phyloP scores from a whole-genome alignment of 2,329 filamentous ascomycete genomes.

The Aspergillus pseudotamarii region DNA sequence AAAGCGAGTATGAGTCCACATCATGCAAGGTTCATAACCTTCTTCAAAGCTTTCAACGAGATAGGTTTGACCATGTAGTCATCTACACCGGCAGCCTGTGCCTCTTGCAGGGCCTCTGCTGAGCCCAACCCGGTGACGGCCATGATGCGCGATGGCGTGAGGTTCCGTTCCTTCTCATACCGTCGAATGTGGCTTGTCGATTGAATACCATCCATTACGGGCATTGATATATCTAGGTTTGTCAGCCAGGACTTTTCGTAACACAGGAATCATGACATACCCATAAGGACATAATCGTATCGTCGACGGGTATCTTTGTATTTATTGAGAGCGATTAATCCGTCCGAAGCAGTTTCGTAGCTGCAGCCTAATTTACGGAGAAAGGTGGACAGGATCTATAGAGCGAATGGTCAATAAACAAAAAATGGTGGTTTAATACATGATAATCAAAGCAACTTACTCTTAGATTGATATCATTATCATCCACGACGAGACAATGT shows the following conservation, averaged over 20 bases:
- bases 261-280: slow-evolving; percentile 18
- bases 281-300: slow-evolving; percentile 41
- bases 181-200: slow-evolving; percentile 45
- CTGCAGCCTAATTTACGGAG: slow-evolving; percentile 40
- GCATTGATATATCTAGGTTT: slow-evolving; percentile 47
- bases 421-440: background rate
- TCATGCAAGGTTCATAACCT: slow-evolving; percentile 30
- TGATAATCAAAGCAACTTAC: slow-evolving; percentile 10
- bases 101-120: slow-evolving; percentile 33
- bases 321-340: slow-evolving; percentile 41
- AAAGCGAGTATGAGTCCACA: background rate
- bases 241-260: background rate
- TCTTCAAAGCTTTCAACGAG: slow-evolving; percentile 33
- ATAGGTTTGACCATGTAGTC: slow-evolving; percentile 37
- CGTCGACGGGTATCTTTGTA: slow-evolving; percentile 29
- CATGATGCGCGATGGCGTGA: slow-evolving; percentile 30
- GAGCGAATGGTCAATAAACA: background rate
- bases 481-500: slow-evolving; percentile 44
- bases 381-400: slow-evolving; percentile 40
- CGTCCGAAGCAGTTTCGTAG: slow-evolving; percentile 43
- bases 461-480: slow-evolving; percentile 46
- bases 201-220: slow-evolving; percentile 47
- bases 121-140: slow-evolving; percentile 37
- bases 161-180: slow-evolving; percentile 30
- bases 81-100: slow-evolving; percentile 32